These are phyloP conservation scores for Alternaria triticina DNA, from an alignment of 2,329 filamentous ascomycete genomes.

Conservation along the genomic window DNA sequence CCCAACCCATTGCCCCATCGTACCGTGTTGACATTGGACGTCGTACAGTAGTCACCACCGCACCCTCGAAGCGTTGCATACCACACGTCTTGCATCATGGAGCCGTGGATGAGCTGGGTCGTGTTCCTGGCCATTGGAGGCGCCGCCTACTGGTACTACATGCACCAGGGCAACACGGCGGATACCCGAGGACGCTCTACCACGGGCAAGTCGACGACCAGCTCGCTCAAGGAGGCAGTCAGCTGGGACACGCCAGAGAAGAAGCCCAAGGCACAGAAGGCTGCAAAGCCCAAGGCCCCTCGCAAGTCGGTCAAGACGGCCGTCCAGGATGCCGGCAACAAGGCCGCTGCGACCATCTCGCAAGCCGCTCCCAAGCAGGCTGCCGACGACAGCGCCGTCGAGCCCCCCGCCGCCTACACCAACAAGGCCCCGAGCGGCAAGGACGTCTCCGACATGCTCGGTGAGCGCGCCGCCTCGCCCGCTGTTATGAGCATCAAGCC, in stretches of 20 bases:
- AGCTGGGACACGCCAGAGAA: slow-evolving; percentile 37
- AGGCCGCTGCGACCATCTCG: slow-evolving; percentile 40
- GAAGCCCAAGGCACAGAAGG: slow-evolving; percentile 36
- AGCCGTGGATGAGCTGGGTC: slow-evolving; percentile 44
- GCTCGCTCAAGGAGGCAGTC: slow-evolving; percentile 26
- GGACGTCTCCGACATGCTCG: slow-evolving; percentile 91
- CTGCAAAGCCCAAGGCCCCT: slow-evolving; percentile 40
- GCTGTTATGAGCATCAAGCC: slow-evolving; percentile 80
- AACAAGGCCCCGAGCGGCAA: slow-evolving; percentile 61
- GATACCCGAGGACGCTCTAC: slow-evolving; percentile 38
- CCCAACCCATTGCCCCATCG: not conserved
- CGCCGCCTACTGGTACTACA: slow-evolving; percentile 39
- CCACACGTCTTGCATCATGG: slow-evolving; percentile 27
- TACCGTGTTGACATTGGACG: not conserved
- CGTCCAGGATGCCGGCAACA: slow-evolving; percentile 43
- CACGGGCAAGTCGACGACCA: slow-evolving; percentile 29
- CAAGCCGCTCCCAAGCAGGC: slow-evolving; percentile 70
- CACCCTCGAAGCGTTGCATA: not conserved
- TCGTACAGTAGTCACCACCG: not conserved
- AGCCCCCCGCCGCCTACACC: slow-evolving; percentile 65
- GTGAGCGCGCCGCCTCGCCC: slow-evolving; percentile 70
- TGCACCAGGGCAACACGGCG: slow-evolving; percentile 27
- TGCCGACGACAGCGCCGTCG: slow-evolving; percentile 71
- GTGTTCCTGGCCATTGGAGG: slow-evolving; percentile 39
- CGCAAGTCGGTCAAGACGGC: slow-evolving; percentile 44